Conservation (phyloP, 306 rosid species). For the Castanea mollissima region DNA sequence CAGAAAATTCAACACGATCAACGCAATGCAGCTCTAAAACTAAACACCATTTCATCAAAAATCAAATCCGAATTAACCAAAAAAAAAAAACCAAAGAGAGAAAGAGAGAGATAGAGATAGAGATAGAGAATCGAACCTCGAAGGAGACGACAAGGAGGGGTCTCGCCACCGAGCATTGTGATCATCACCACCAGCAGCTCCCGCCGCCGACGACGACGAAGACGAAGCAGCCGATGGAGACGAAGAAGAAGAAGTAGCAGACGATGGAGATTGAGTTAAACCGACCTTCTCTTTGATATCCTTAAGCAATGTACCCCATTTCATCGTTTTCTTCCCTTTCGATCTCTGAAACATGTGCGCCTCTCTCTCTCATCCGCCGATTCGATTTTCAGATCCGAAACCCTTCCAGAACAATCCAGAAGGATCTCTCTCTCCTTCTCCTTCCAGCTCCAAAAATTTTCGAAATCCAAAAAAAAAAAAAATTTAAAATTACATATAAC, state of each 20-base stretch:
- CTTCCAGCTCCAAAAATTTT: constrained; percentile 21
- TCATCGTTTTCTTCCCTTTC: constrained; percentile 75
- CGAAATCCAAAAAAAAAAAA: not conserved
- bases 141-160: constrained; percentile 51
- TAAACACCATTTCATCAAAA: constrained; percentile 12
- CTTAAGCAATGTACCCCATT: constrained; percentile 97
- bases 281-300: constrained; percentile 99
- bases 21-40: constrained; percentile 35
- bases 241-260: constrained; percentile 38
- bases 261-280: constrained; percentile 62
- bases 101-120: not conserved
- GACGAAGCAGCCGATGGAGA: constrained; percentile 39
- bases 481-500: not conserved
- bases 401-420: constrained; percentile 27
- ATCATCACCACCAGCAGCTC: constrained; percentile 28
- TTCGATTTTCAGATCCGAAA: constrained; percentile 65
- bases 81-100: not conserved
- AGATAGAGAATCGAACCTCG: constrained; percentile 46
- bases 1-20: constrained; percentile 1
- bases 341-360: constrained; percentile 50
- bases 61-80: not conserved
- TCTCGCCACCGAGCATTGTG: constrained; percentile 46
- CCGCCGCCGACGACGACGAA: constrained; percentile 5
- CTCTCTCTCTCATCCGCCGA: constrained; percentile 69
- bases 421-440: constrained; percentile 46